These are phyloP conservation scores for Dioszegia crocea DNA, from an alignment of 768 basidiomycete species.

Conservation along the genomic window DNA sequence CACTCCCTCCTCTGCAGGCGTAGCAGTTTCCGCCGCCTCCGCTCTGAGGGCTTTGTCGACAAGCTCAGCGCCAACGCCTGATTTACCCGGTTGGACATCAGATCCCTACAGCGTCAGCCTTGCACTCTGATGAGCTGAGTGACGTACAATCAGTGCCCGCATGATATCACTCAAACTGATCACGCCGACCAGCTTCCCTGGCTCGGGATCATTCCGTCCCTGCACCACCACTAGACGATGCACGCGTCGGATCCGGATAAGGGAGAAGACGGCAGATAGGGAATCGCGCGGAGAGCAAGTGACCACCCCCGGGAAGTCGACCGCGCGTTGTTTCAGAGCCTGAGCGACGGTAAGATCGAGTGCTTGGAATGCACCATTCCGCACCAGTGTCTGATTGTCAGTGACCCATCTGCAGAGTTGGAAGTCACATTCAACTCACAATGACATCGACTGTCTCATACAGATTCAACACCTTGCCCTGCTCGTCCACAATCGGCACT, in stretches of 20 bases:
- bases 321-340: conserved; percentile 83
- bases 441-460: conserved; percentile 99
- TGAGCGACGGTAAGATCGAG: conserved; percentile 89
- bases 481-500: conserved; percentile 84
- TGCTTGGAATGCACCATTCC: conserved; percentile 90
- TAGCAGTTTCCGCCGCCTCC: conserved; percentile 36
- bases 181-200: conserved; percentile 45
- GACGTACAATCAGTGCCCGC: conserved; percentile 46
- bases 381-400: conserved; percentile 73
- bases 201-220: conserved; percentile 38
- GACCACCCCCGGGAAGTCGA: conserved; percentile 95
- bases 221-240: conserved; percentile 94
- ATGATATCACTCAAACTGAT: conserved; percentile 49
- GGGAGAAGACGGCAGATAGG: conserved; percentile 77
- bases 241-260: conserved; percentile 87
- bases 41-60: conserved; percentile 42
- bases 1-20: conserved; percentile 15
- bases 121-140: neutral
- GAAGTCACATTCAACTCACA: conserved; percentile 57
- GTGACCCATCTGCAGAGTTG: neutral
- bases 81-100: conserved; percentile 42
- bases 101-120: neutral
- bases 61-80: conserved; percentile 46
- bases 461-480: conserved; percentile 88
- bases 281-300: conserved; percentile 91